These are phyloP conservation scores for Podila minutissima DNA, from an alignment of 192 early-diverging fungal genomes.

Conservation along the genomic window DNA sequence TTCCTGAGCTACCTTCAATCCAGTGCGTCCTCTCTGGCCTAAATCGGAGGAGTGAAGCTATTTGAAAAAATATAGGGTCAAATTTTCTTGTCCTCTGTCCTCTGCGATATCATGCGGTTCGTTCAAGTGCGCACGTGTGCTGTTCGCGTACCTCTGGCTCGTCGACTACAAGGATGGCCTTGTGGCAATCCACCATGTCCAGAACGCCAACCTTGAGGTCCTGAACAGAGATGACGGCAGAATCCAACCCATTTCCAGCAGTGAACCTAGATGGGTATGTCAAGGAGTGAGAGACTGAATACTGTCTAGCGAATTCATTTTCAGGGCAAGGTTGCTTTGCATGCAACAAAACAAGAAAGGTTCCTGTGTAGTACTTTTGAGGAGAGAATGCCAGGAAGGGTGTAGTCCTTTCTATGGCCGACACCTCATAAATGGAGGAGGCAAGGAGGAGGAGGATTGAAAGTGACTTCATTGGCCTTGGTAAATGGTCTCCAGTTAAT, in stretches of 20 bases:
- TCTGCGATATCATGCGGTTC: background rate
- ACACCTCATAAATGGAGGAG: slow-evolving; percentile 39
- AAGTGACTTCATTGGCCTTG: slow-evolving; percentile 26
- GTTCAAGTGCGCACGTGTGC: background rate
- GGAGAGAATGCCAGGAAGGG: slow-evolving; percentile 49
- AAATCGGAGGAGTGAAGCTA: slow-evolving; percentile 45
- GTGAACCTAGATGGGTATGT: slow-evolving; percentile 13
- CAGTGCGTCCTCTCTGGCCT: slow-evolving; percentile 29
- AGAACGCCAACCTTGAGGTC: slow-evolving; percentile 24
- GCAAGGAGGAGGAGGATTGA: slow-evolving; percentile 27
- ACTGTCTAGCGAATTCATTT: background rate
- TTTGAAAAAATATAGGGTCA: background rate
- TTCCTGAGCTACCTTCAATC: slow-evolving; percentile 28
- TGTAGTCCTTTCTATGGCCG: slow-evolving; percentile 38
- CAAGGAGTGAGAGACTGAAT: background rate
- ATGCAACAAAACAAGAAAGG: background rate
- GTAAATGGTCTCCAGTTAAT: background rate
- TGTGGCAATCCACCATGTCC: slow-evolving; percentile 42
- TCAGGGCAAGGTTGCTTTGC: background rate
- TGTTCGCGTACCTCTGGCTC: slow-evolving; percentile 29
- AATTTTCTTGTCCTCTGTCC: background rate
- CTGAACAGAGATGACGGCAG: slow-evolving; percentile 38
- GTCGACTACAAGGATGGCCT: slow-evolving; percentile 44
- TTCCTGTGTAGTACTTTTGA: slow-evolving; percentile 20
- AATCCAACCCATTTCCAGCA: slow-evolving; percentile 10